Evolutionary conservation across 768 basidiomycete genomes (phyloP), one percentile per base, ranked within the genome.

Genomic region (Vararia minispora): DNA sequence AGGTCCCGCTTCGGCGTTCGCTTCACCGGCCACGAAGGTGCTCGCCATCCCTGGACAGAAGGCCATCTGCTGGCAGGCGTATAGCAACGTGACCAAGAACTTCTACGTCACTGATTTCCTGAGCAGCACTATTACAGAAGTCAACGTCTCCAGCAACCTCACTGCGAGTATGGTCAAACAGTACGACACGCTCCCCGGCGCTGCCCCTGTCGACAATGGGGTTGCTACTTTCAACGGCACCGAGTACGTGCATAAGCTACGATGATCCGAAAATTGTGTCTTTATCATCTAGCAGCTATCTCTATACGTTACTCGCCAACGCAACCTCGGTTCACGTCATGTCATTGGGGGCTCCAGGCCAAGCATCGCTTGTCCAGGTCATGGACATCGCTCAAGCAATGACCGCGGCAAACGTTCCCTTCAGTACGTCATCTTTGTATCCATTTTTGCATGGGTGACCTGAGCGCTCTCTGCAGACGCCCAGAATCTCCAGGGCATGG

Each of bases 111-210:
- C 51, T 13, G 56, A 57, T 36, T 46, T 50, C 47, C 52, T 46
- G 21, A 55, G 52, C 4, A 32, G 45, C 18, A 50, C 38, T n/a
- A 52, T 60, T 28, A 71, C 68, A 0, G 71, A 72, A 53, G 62
- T 70, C 28, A 58, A 61, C 33, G 59, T 74, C 31, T 62, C 68
- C 48, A 51, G 57, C 43, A 64, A n/a, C n/a, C n/a, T 72, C 22
- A 59, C 60, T 37, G 64, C 57, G 3, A 54, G 57, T n/a, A 62
- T 72, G 28, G 66, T 70, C 31, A n/a, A n/a, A n/a, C n/a, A n/a
- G n/a, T n/a, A n/a, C n/a, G n/a, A n/a, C n/a, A n/a, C n/a, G n/a
- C n/a, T n/a, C n/a, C n/a, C n/a, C n/a, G n/a, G n/a, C 10, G 49
- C 52, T 25, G 49, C 47, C 8, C 50, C 55, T 7, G 53, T 58